Base-by-base conservation (phyloP, 768 basidiomycete genomes). In the Hysterangium stoloniferum region DNA sequence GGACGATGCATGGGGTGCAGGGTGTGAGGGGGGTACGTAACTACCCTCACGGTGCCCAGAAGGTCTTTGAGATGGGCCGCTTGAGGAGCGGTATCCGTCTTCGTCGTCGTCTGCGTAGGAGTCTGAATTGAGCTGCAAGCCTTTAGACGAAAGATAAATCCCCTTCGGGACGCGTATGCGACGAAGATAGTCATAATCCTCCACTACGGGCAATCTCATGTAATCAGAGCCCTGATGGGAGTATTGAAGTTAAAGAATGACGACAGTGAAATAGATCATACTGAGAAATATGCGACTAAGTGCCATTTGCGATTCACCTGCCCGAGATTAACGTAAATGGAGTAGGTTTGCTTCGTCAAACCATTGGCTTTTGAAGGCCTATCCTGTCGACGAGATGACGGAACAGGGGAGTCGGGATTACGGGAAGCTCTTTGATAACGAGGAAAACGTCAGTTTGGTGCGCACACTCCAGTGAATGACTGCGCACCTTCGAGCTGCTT, bases 261-360 rank as follows among this genome's bases (percentile, higher is more conserved):
- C 9, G n/a, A 33, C 33, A 11, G 20, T n/a, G 19, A 55, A 25
- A 24, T 49, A 28, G 33, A 41, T 45, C 59, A 76, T 61, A 86
- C 84, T 65, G 79, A 78, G 65, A 88, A 87, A 69, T 88, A 88
- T 40, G 85, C 84, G 52, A 86, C 85, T 44, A 88, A 75, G 67
- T 89, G 86, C 86, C 86, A 89, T 73, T 86, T 86, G 36, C 78
- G 75, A 46, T 74, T 73, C 48, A 67, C 68, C 33, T 73, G 68
- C 43, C 77, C 80, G 52, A 81, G 69, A 60, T 80, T 73, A 38
- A 86, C 84, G 33, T 80, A 77, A 25, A 85, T 86, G 6, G 85
- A 87, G 60, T 87, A 88, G 0, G 86, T 89, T 62, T 89, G 86
- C 67, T 89, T 89, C 36, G 86, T 89, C 45, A 89, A 71, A n/a